Evolutionary conservation across 805 yeast genomes (phyloP), one percentile per base, ranked within the genome.

Genomic region (Candida pseudofarinosa): DNA sequence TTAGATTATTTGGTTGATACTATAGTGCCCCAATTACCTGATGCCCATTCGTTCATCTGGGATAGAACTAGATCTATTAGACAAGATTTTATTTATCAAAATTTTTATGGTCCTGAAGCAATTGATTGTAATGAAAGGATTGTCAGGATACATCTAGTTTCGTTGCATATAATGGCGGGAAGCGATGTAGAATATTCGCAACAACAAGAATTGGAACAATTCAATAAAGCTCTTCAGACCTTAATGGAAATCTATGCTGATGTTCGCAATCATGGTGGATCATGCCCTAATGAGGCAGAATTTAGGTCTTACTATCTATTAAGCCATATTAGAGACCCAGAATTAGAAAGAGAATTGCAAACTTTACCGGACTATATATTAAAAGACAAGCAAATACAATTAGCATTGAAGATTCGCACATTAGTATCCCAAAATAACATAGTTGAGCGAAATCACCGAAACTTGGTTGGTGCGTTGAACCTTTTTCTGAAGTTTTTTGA

Each of bases 41-140:
- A 83, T 8, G 74, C 90, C 1, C 98, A 93, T 54, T 78, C 96
- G 0, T 91, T 93, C 52, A 64, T 93, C 6, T 95, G 99, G 99
- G 98, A 93, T 62, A 76, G 99, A 62, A 93, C 97, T 16, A 76
- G 99, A 51, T 88, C 97, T 0, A 90, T 93, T 35, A 76, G 99
- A 57, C 98, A 93, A 62, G 99, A 93, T 61, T 93, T 93, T 63
- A 90, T 97, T 0, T 90, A 87, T 56, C 99, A 93, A 58, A 91
- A 91, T 59, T 91, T 82, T 54, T 83, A 82, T 34, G 99, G 98
- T 0, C 86, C 90, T 1, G 98, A 93, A 59, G 95, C 97, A 1
- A 78, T 91, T 7, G 91, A 85, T 51, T 93, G 98, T 61, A 87
- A 88, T 55, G 99, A 93, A 61, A 71, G 83, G 40, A 93, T 93